phyloP scores from a whole-genome alignment of 805 yeast genomes.

The Ogataea pini region DNA sequence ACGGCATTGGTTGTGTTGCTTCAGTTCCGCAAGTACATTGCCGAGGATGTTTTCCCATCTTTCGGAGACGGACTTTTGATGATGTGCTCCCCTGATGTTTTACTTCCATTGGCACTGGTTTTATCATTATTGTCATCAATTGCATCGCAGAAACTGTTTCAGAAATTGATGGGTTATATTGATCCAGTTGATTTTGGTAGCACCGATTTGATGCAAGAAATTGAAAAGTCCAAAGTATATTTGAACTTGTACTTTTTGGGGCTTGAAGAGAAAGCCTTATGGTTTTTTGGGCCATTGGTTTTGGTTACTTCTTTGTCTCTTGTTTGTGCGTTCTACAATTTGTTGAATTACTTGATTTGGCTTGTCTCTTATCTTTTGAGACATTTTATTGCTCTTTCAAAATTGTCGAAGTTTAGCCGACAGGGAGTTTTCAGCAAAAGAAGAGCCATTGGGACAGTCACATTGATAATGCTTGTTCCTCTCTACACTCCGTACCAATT shows the following conservation, averaged over 20 bases:
- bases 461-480: constrained; percentile 49
- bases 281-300: constrained; percentile 62
- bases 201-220: constrained; percentile 43
- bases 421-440: constrained; percentile 20
- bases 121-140: constrained; percentile 43
- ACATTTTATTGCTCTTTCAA: constrained; percentile 4
- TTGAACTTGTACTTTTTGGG: constrained; percentile 70
- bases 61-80: constrained; percentile 48
- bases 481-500: constrained; percentile 79
- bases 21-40: constrained; percentile 52
- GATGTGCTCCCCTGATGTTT: constrained; percentile 35
- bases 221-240: constrained; percentile 38
- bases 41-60: constrained; percentile 41
- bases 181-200: constrained; percentile 58
- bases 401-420: constrained; percentile 4
- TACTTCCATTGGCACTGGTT: constrained; percentile 25
- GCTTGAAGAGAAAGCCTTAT: constrained; percentile 53
- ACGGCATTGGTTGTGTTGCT: constrained; percentile 50
- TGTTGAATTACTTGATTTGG: constrained; percentile 33
- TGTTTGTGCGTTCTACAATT: constrained; percentile 40
- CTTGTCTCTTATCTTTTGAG: constrained; percentile 24
- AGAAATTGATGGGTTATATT: constrained; percentile 40
- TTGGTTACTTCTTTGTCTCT: constrained; percentile 46
- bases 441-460: constrained; percentile 36
- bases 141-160: constrained; percentile 37